Evolutionary conservation across 129 eudicot species (phyloP).

Genomic region (Flaveria bidentis): DNA sequence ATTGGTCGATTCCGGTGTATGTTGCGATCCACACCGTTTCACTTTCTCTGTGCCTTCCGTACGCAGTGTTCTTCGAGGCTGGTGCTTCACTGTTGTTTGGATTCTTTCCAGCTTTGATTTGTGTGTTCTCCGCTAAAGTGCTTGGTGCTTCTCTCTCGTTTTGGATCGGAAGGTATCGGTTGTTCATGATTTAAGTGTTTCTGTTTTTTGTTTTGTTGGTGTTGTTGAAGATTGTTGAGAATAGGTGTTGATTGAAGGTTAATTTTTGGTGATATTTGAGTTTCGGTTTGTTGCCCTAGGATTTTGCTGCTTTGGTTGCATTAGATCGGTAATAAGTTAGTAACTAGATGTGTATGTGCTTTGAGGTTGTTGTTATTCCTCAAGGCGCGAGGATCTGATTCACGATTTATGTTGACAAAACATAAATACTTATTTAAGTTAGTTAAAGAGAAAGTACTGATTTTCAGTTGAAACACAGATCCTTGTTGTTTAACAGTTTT

Average conservation of each 20-base stretch:
- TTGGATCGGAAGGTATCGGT: conserved; percentile 72
- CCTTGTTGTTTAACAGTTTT: not conserved
- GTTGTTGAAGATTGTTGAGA: not conserved
- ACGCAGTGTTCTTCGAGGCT: conserved; percentile 90
- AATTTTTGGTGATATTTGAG: not conserved
- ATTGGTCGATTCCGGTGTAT: conserved; percentile 92
- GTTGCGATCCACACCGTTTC: conserved; percentile 77
- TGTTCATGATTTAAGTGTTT: not conserved
- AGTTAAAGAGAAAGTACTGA: not conserved
- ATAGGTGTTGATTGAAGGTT: conserved; percentile 9
- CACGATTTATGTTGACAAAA: not conserved
- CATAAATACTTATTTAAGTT: not conserved
- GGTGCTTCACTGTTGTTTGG: conserved; percentile 91
- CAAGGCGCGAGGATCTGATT: too few relatives aligned
- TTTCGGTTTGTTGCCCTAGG: conserved; percentile 23
- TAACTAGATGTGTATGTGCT: too few relatives aligned
- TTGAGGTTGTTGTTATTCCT: too few relatives aligned
- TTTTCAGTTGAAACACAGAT: not conserved
- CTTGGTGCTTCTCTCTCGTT: conserved; percentile 94
- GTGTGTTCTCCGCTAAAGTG: conserved; percentile 88
- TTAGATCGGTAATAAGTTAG: not conserved
- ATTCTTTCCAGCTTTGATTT: conserved; percentile 80
- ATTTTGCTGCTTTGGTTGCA: conserved; percentile 2
- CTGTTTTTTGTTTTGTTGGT: not conserved
- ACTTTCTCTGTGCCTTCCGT: conserved; percentile 73